Evolutionary conservation across 2,329 filamentous ascomycete genomes (phyloP), one percentile per base, ranked within the genome.

Genomic region (Hymenoscyphus scutula): DNA sequence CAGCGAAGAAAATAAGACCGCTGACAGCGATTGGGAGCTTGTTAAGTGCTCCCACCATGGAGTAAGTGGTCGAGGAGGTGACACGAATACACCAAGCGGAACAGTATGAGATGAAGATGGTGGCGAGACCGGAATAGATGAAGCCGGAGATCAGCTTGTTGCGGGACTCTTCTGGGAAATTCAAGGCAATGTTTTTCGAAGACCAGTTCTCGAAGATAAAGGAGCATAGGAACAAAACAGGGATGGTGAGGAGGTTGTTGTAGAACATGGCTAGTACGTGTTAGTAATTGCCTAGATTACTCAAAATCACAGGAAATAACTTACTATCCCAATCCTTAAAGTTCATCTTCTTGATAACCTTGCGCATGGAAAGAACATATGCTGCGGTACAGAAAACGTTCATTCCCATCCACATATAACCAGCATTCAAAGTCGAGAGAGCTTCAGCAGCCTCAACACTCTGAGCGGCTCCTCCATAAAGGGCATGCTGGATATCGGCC

Each of bases 291-390:
- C 19, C 23, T 17, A 41, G 23, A 17, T 37, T 55, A 54, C n/a
- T n/a, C 10, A 19, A 8, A 53, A 61, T 34, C 11, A 13, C 1
- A 37, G 37, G 27, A 25, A 38, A 19, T 53, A 51, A 87, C 94
- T 79, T 84, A 97, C 94, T 97, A 77, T 99, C 95, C 82, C 96
- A 98, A 77, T 98, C 95, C 84, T 97, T 97, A 81, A 99, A 98
- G 83, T 97, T 97, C 82, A 96, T 97, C 79, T 96, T 87, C 88
- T 98, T 98, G 77, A 99, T 98, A 69, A 96, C 89, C 84, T 98
- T 98, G 76, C 95, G 89, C 94, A 97, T 98, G 70, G 90, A 86
- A 67, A 99, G 80, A 55, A 98, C 82, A 72, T 96, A 98, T 25
- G 91, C 86, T 1, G 95, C 92, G 30, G 91, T 94, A 82, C 92